Evolutionary conservation across 2,329 filamentous ascomycete species (phyloP).

Genomic region (Aspergillus glaucus): DNA sequence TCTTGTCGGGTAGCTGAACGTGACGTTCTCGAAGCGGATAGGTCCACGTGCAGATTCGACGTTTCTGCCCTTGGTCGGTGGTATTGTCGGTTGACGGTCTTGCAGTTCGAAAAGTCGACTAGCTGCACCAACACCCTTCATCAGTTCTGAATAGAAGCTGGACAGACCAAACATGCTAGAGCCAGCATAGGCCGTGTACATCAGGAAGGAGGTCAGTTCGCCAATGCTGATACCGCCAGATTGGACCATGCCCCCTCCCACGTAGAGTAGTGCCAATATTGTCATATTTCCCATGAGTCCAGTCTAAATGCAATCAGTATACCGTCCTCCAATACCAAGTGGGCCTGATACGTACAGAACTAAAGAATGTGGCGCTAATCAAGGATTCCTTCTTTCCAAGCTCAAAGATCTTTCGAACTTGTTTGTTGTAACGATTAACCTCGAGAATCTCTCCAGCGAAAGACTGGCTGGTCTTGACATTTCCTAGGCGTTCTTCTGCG

Average conservation of each 20-base stretch:
- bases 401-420: constrained; percentile 85
- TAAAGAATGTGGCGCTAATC: constrained; percentile 87
- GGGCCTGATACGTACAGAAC: constrained; percentile 39
- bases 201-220: constrained; percentile 91
- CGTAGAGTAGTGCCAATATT: constrained; percentile 80
- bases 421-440: constrained; percentile 81
- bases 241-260: constrained; percentile 85
- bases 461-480: constrained; percentile 92
- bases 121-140: constrained; percentile 98
- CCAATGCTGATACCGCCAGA: constrained; percentile 80
- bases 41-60: constrained; percentile 80
- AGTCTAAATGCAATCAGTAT: constrained; percentile 50
- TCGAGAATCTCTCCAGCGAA: constrained; percentile 92
- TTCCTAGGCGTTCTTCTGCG: constrained; percentile 93
- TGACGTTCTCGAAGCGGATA: constrained; percentile 80
- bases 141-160: constrained; percentile 94
- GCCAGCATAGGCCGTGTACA: constrained; percentile 86
- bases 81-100: constrained; percentile 78
- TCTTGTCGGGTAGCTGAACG: constrained; percentile 87
- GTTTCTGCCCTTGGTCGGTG: constrained; percentile 72
- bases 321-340: not conserved
- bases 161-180: constrained; percentile 91
- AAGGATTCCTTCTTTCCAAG: constrained; percentile 82
- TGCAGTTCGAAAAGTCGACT: constrained; percentile 93
- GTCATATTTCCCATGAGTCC: constrained; percentile 96